These are phyloP conservation scores for Saccharomyces eubayanus DNA, from an alignment of 805 yeast genomes.

Conservation along the genomic window DNA sequence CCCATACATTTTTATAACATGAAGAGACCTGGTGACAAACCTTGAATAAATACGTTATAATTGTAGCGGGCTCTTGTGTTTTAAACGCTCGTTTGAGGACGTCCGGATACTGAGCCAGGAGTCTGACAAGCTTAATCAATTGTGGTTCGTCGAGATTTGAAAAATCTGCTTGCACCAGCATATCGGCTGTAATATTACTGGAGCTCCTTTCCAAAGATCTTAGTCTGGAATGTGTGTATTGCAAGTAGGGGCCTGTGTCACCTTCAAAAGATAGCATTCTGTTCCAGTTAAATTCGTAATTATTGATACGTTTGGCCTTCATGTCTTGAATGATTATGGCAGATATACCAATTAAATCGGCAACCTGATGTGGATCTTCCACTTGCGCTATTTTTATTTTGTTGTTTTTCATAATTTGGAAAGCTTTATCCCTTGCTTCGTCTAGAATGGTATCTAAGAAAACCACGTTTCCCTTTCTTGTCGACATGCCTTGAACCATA, in stretches of 20 bases:
- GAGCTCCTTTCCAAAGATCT: constrained; percentile 90
- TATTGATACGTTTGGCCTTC: constrained; percentile 94
- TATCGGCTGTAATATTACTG: constrained; percentile 36
- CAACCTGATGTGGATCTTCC: constrained; percentile 87
- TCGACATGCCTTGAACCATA: constrained; percentile 97
- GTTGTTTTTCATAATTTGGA: constrained; percentile 90
- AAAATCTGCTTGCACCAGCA: constrained; percentile 44
- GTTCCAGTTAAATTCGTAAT: constrained; percentile 94
- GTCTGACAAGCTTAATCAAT: constrained; percentile 64
- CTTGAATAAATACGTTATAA: constrained; percentile 88
- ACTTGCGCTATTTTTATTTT: constrained; percentile 86
- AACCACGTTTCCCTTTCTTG: constrained; percentile 98
- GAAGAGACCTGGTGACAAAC: constrained; percentile 90
- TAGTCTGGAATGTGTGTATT: constrained; percentile 95
- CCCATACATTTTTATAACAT: constrained; percentile 95
- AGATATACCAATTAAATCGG: constrained; percentile 90
- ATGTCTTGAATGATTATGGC: constrained; percentile 99
- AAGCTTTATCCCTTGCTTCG: constrained; percentile 90
- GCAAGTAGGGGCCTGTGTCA: constrained; percentile 98
- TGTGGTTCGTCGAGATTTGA: constrained; percentile 59
- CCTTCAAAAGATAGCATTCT: constrained; percentile 98
- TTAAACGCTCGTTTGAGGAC: constrained; percentile 71
- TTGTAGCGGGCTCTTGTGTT: constrained; percentile 85
- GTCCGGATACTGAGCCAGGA: constrained; percentile 87
- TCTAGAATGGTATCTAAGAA: constrained; percentile 88